phyloP scores from a whole-genome alignment of 202 grass and related monocot genomes.

The Schoenoplectus triqueter region DNA sequence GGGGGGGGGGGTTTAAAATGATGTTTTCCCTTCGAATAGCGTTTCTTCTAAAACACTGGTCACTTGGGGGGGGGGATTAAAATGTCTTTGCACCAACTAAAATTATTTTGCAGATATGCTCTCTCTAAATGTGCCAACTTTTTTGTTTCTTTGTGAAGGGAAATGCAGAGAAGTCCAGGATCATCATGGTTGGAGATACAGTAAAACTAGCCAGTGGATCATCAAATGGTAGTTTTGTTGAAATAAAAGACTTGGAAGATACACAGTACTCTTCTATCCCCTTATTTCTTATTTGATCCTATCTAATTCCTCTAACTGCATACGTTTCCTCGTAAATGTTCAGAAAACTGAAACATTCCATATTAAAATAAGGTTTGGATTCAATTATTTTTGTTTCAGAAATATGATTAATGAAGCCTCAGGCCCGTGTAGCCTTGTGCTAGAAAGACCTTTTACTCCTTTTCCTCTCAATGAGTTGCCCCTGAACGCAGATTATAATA shows the following conservation, averaged over 20 bases:
- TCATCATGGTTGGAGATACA: constrained; percentile 90
- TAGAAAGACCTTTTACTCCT: constrained; percentile 89
- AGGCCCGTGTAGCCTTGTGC: constrained; percentile 73
- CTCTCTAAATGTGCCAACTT: too few species aligned
- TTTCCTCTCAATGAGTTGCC: constrained; percentile 88
- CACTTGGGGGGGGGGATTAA: too few species aligned
- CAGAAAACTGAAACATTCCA: neutral
- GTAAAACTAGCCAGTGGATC: constrained; percentile 65
- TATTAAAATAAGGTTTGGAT: neutral
- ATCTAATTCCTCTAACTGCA: neutral
- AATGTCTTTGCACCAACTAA: too few species aligned
- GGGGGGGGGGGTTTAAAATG: too few species aligned
- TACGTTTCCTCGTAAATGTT: neutral
- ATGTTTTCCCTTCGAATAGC: too few species aligned
- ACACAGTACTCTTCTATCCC: constrained; percentile 67
- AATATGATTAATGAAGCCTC: constrained; percentile 54
- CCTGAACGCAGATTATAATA: constrained; percentile 66
- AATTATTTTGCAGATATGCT: too few species aligned
- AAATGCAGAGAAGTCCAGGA: constrained; percentile 85
- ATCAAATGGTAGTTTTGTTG: constrained; percentile 43
- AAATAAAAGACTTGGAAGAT: constrained; percentile 75
- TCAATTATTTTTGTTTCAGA: constrained; percentile 45
- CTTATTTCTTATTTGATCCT: neutral
- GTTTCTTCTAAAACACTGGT: too few species aligned
- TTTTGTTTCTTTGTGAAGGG: constrained; percentile 42